phyloP scores from a whole-genome alignment of 2,329 filamentous ascomycete species.

The Verticillium dahliae region DNA sequence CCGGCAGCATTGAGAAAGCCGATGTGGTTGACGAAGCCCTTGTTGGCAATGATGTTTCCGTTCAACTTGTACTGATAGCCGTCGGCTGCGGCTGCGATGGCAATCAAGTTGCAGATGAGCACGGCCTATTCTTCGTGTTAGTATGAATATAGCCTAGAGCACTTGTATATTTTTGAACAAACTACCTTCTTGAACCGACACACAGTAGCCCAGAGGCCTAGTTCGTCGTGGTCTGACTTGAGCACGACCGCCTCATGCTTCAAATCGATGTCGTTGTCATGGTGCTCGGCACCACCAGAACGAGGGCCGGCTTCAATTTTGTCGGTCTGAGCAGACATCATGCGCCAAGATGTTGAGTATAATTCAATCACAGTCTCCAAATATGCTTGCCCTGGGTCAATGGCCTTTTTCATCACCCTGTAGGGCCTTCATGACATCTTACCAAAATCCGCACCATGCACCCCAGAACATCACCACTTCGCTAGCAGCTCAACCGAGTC shows the following conservation, averaged over 20 bases:
- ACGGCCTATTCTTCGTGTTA: neutral
- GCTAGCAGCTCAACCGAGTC: neutral
- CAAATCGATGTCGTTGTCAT: too few species aligned
- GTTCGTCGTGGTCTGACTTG: neutral
- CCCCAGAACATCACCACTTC: neutral
- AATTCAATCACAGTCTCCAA: neutral
- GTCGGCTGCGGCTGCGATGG: slow-evolving; percentile 18
- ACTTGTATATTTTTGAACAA: too few species aligned
- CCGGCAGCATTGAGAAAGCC: slow-evolving; percentile 16
- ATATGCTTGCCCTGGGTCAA: neutral
- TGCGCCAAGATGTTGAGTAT: neutral
- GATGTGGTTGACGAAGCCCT: slow-evolving; percentile 28
- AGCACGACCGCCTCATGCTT: neutral
- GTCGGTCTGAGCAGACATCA: neutral
- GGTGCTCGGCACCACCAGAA: neutral
- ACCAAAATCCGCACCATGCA: neutral
- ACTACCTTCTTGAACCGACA: neutral
- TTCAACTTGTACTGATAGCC: slow-evolving; percentile 18
- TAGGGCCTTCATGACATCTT: neutral
- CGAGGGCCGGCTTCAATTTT: neutral
- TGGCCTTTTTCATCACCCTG: neutral
- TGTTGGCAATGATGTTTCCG: slow-evolving; percentile 27
- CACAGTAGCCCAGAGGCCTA: neutral
- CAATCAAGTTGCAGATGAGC: slow-evolving; percentile 14
- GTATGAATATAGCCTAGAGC: too few species aligned